Base-by-base conservation (phyloP, 1,139 yeast species). In the Pichia sp. region DNA sequence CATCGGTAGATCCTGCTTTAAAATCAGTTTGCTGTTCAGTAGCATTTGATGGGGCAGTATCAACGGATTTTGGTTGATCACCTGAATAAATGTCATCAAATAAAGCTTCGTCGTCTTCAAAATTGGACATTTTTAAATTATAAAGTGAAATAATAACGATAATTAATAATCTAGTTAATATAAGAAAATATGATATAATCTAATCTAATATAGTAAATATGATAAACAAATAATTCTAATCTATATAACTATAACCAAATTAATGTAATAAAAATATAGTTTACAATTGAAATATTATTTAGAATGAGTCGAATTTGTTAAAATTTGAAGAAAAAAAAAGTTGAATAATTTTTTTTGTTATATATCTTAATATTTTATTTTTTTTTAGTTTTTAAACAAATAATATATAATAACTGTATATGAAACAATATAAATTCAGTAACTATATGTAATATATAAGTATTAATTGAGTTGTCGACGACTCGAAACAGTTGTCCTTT, bases 31-130 rank as follows among this genome's bases (percentile, higher is more conserved):
- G 34, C 11, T 43, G 38, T 44, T 31, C 44, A n/a, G 39, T 44
- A n/a, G 48, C 31, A 34, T 35, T 42, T 8, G 48, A 30, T 8
- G 49, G 39, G 8, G 42, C 40, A 28, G 50, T 44, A 26, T 43
- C 51, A 27, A 46, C 42, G 7, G 47, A 28, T 11, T 37, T 32
- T 34, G 45, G 46, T 34, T 43, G 51, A 35, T 68, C 71, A 42
- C 64, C 71, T n/a, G 61, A 68, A 54, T 70, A 70, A 57, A 70
- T 69, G 50, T 70, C 74, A 52, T 70, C 73, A 51, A 70, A 70
- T 47, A 70, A 65, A 42, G 72, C 74, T 55, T 87, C 96, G 69
- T 88, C 96, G 71, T 88, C 96, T 65, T 83, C 89, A 59, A 75
- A 70, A 52, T 75, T 68, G 52, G 87, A 78, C 53, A 51, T 50